Conservation (phyloP, 495 filamentous ascomycete genomes). For the Penicillium taxi region DNA sequence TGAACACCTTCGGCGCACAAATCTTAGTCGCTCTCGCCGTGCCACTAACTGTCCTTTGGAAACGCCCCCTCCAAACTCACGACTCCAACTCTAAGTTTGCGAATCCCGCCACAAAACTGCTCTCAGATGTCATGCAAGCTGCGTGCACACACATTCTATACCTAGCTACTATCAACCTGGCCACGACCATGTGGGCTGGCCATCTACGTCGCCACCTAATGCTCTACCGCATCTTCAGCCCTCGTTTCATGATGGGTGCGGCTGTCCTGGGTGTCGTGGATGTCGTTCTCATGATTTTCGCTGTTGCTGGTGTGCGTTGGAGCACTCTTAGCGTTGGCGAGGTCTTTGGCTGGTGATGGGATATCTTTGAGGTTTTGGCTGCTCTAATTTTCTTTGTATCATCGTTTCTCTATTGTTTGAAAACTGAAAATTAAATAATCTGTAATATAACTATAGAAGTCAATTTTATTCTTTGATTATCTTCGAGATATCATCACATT, state of each 20-base stretch:
- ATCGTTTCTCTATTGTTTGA: no score
- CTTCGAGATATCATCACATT: no score
- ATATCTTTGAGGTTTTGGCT: no score
- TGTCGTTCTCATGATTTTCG: slow-evolving; percentile 58
- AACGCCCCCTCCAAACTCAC: slow-evolving; percentile 45
- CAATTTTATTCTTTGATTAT: no score
- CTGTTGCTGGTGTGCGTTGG: slow-evolving; percentile 59
- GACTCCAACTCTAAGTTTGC: slow-evolving; percentile 29
- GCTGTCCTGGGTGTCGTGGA: slow-evolving; percentile 68
- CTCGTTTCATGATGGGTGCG: slow-evolving; percentile 80
- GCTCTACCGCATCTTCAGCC: slow-evolving; percentile 93
- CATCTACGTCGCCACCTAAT: slow-evolving; percentile 85
- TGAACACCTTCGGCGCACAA: slow-evolving; percentile 86
- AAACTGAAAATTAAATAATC: no score
- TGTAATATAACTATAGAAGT: no score
- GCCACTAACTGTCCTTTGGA: slow-evolving; percentile 82
- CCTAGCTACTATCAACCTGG: slow-evolving; percentile 69
- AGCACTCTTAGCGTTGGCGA: slow-evolving; percentile 73
- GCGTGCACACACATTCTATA: slow-evolving; percentile 68
- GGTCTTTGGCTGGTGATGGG: slow-evolving; percentile 81
- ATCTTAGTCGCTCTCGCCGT: slow-evolving; percentile 72
- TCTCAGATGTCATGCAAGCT: slow-evolving; percentile 62
- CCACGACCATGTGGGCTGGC: slow-evolving; percentile 82
- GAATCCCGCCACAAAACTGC: slow-evolving; percentile 42
- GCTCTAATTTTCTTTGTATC: no score